Evolutionary conservation across 129 eudicot genomes (phyloP).

Genomic region (Solidago caesia): DNA sequence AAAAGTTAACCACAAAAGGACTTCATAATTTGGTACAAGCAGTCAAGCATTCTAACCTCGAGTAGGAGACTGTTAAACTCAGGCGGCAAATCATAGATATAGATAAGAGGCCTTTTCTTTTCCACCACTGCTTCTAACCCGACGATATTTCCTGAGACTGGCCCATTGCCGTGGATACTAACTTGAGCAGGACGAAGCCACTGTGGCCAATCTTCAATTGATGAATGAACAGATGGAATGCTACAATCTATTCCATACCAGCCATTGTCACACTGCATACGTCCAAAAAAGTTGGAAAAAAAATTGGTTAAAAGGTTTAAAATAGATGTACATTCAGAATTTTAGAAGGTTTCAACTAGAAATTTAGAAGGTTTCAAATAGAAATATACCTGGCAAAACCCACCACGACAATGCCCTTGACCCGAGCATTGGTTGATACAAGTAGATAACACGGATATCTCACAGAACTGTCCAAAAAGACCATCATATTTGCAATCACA

Average conservation of each 20-base stretch:
- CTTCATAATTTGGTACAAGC: slow-evolving; percentile 17
- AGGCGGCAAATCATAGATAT: slow-evolving; percentile 90
- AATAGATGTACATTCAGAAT: background rate
- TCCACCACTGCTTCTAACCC: slow-evolving; percentile 64
- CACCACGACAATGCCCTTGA: slow-evolving; percentile 87
- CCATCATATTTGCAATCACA: slow-evolving; percentile 99
- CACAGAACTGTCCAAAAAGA: slow-evolving; percentile 73
- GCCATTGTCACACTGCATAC: slow-evolving; percentile 70
- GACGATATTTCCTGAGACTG: slow-evolving; percentile 29
- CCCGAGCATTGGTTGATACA: slow-evolving; percentile 95
- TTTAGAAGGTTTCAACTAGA: background rate
- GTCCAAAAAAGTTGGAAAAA: slow-evolving; percentile 2
- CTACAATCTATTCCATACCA: slow-evolving; percentile 98
- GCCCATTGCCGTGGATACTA: slow-evolving; percentile 48
- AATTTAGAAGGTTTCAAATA: background rate
- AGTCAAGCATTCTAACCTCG: slow-evolving; percentile 60
- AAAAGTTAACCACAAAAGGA: background rate
- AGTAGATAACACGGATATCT: slow-evolving; percentile 56
- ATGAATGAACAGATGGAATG: slow-evolving; percentile 70
- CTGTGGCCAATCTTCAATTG: slow-evolving; percentile 69
- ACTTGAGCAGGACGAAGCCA: slow-evolving; percentile 92
- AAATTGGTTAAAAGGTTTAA: slow-evolving; percentile 2
- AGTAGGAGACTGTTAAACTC: slow-evolving; percentile 81
- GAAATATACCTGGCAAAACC: slow-evolving; percentile 77
- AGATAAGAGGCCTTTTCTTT: slow-evolving; percentile 86